phyloP scores from a whole-genome alignment of 148 eudicot species.

The Cornus controversa region DNA sequence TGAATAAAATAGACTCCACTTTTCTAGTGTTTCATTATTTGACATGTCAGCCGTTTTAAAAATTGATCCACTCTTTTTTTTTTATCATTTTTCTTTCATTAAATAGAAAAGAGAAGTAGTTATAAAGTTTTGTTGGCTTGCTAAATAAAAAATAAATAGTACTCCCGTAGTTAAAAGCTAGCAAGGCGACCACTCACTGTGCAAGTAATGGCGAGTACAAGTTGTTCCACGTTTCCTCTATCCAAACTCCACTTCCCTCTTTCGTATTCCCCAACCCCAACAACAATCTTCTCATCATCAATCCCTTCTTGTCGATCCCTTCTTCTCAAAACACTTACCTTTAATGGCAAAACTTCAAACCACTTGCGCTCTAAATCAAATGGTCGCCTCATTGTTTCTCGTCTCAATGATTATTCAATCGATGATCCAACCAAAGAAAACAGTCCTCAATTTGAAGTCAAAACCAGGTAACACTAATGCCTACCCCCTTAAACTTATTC shows the following conservation, averaged over 20 bases:
- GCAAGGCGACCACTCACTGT: too few relatives aligned
- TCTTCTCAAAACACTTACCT: neutral
- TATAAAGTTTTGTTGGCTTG: too few relatives aligned
- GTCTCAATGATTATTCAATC: constrained; percentile 5
- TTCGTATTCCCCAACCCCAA: neutral
- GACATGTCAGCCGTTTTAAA: too few relatives aligned
- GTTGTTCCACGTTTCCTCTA: constrained; percentile 3
- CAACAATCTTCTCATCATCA: neutral
- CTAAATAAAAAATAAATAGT: too few relatives aligned
- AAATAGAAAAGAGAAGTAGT: too few relatives aligned
- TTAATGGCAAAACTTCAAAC: neutral
- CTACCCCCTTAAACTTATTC: neutral
- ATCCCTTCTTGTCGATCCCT: neutral
- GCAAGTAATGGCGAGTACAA: constrained; percentile 14
- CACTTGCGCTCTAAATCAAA: neutral
- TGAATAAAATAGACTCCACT: too few relatives aligned
- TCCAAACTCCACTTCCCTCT: constrained; percentile 9
- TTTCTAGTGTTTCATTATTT: too few relatives aligned
- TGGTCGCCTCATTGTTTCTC: neutral
- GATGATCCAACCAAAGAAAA: constrained; percentile 13
- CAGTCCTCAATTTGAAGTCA: constrained; percentile 15
- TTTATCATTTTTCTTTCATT: too few relatives aligned
- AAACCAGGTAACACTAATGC: constrained; percentile 14
- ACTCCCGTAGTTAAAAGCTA: too few relatives aligned
- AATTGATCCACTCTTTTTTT: too few relatives aligned